Conservation (phyloP, 306 rosid species). For the Fragaria ananassa region DNA sequence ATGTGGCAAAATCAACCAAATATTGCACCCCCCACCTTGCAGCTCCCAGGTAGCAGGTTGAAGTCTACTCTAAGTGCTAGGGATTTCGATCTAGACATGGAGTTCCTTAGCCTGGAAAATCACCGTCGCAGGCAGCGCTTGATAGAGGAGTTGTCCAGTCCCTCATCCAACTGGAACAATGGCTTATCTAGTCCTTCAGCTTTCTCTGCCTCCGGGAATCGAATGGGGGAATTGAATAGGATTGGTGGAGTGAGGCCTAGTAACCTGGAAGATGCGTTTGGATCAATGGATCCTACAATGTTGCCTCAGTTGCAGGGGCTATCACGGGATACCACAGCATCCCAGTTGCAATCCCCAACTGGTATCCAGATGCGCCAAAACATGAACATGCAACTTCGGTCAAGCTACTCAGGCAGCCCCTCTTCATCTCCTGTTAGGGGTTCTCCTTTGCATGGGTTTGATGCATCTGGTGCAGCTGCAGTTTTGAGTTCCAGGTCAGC, state of each 20-base stretch:
- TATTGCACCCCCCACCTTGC: constrained; percentile 54
- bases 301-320: constrained; percentile 57
- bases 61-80: constrained; percentile 53
- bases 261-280: constrained; percentile 58
- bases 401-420: constrained; percentile 41
- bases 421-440: constrained; percentile 46
- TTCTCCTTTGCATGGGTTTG: constrained; percentile 43
- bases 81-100: constrained; percentile 48
- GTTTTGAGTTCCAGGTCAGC: constrained; percentile 48
- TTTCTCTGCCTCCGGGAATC: constrained; percentile 40
- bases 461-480: constrained; percentile 33
- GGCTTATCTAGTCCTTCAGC: constrained; percentile 40
- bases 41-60: constrained; percentile 57
- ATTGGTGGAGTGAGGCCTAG: constrained; percentile 48
- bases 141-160: constrained; percentile 50
- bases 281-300: constrained; percentile 47
- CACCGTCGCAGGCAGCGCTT: constrained; percentile 45
- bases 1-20: constrained; percentile 55
- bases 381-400: constrained; percentile 42
- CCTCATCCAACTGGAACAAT: constrained; percentile 58
- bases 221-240: constrained; percentile 43
- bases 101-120: constrained; percentile 43
- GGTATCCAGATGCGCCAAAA: constrained; percentile 52
- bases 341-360: constrained; percentile 52
- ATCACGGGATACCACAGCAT: constrained; percentile 44